Evolutionary conservation across 331 rosid genomes (phyloP).

Genomic region (Rhamnella rubrinervis): DNA sequence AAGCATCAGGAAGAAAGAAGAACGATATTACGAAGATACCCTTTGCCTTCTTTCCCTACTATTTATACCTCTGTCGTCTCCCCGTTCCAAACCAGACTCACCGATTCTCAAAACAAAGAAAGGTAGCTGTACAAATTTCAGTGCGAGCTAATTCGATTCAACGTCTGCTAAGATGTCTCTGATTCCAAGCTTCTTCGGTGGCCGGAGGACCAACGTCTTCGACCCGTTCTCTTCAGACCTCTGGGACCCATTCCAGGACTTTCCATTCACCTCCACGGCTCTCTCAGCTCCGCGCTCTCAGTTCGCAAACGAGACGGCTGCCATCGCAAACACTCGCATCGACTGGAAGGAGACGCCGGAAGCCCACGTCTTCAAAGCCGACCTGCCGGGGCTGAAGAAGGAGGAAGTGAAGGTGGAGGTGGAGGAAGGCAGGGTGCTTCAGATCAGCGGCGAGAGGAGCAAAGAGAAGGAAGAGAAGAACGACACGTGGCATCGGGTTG

Average conservation of each 20-base stretch:
- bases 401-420: constrained; percentile 28
- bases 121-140: too few relatives aligned
- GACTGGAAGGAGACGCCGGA: constrained; percentile 32
- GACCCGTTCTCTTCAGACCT: constrained; percentile 18
- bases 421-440: constrained; percentile 22
- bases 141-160: too few relatives aligned
- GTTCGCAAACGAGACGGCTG: background rate
- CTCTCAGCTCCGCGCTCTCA: constrained; percentile 2
- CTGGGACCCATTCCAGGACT: constrained; percentile 26
- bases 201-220: constrained; percentile 19
- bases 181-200: constrained; percentile 15
- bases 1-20: background rate
- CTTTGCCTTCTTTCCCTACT: background rate
- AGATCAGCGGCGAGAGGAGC: constrained; percentile 21
- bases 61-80: background rate
- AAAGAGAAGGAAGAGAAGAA: constrained; percentile 20
- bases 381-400: constrained; percentile 22
- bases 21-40: background rate
- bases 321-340: constrained; percentile 21
- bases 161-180: constrained; percentile 9
- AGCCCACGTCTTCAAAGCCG: constrained; percentile 30
- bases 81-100: background rate
- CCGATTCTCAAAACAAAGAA: too few relatives aligned
- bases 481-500: constrained; percentile 30
- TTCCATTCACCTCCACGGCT: background rate